Base-by-base conservation (phyloP, 176 grass and related monocot genomes). In the Rhynchospora breviuscula region DNA sequence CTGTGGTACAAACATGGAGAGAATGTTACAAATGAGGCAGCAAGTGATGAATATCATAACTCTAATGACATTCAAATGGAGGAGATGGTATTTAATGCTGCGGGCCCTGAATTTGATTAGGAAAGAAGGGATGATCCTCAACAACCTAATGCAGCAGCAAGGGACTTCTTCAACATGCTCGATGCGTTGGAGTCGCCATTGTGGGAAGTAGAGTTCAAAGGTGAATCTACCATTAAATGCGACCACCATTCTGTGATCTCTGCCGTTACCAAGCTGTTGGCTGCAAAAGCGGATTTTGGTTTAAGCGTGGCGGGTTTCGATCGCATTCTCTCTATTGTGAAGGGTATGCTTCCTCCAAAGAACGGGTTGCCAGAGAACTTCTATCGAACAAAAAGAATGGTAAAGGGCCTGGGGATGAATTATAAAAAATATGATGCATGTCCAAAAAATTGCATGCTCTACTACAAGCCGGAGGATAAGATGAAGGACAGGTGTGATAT, bases 401-500 rank as follows among this genome's bases (percentile, higher is more conserved):
- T 85, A 6, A 21, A 33, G 19, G n/a, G 46, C 46, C 12, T 85
- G 43, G 68, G 83, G 14, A 3, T 85, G 4, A 51, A 76, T 0
- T 44, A 61, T 2, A 12, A 76, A 46, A 85, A 47, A n/a, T 47
- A 76, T 18, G 53, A 85, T 25, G 67, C 26, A 22, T 85, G 68
- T 23, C 52, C 25, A 2, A 73, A 84, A 12, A 31, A 60, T 56
- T 84, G 67, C 10, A 75, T 84, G 8, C 18, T 84, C 26, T 84
- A 84, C 44, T 40, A 33, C 49, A 63, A 47, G n/a, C 35, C 19
- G 10, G 10, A 59, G 4, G 72, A 78, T 52, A 1, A 8, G 11
- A 7, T 18, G 11, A 54, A 78, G 54, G 49, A 54, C 26, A 25
- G 11, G 26, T 78, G 72, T 12, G 72, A 78, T n/a, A 78, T 10